Evolutionary conservation across 148 eudicot species (phyloP).

Genomic region (Spergularia bocconei): DNA sequence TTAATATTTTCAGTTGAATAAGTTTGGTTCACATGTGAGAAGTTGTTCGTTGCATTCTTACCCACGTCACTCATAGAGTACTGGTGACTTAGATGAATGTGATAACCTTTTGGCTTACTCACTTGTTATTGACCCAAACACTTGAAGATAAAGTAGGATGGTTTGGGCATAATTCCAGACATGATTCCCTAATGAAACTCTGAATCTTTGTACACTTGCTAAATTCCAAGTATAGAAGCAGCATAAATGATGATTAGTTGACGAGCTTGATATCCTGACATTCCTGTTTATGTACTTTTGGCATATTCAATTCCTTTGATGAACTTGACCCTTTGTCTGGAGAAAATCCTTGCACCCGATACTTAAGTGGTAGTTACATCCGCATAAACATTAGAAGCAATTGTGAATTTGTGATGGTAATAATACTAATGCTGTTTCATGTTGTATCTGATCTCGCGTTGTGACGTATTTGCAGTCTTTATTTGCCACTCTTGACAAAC

Average conservation of each 20-base stretch:
- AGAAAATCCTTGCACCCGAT: not conserved
- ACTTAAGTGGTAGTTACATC: not conserved
- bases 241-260: not conserved
- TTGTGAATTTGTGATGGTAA: not conserved
- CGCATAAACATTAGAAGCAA: too few relatives aligned
- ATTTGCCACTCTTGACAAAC: slow-evolving; percentile 31
- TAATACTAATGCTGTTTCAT: not conserved
- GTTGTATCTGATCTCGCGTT: slow-evolving; percentile 1
- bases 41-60: not conserved
- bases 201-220: not conserved
- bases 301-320: not conserved
- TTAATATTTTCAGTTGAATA: not conserved
- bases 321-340: not conserved
- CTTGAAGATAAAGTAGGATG: not conserved
- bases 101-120: not conserved
- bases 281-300: not conserved
- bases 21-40: not conserved
- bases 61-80: not conserved
- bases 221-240: not conserved
- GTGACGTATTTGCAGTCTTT: slow-evolving; percentile 25
- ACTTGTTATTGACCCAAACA: not conserved
- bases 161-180: not conserved
- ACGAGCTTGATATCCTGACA: not conserved
- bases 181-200: not conserved
- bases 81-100: not conserved